phyloP scores from a whole-genome alignment of 306 rosid genomes.

The Echinosophora koreensis region DNA sequence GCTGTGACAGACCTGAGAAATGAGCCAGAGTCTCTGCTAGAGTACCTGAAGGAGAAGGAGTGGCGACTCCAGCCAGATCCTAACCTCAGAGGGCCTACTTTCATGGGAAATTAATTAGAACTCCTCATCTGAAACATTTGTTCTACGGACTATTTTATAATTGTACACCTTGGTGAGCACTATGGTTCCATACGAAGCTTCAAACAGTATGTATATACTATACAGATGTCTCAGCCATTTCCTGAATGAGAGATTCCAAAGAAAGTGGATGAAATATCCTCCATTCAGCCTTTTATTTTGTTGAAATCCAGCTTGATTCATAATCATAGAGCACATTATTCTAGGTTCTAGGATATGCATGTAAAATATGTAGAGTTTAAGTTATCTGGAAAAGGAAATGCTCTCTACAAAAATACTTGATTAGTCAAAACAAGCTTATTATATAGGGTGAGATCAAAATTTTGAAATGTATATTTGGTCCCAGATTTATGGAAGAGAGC shows the following conservation, averaged over 20 bases:
- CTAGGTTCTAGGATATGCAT: constrained; percentile 18
- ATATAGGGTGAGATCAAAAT: neutral
- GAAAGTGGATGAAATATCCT: constrained; percentile 42
- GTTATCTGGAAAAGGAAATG: neutral
- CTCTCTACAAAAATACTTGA: constrained; percentile 15
- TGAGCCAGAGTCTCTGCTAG: constrained; percentile 78
- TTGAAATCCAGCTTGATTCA: neutral
- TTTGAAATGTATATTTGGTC: neutral
- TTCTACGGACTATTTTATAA: constrained; percentile 10
- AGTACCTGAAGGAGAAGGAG: constrained; percentile 79
- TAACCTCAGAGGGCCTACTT: constrained; percentile 61
- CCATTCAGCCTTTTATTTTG: constrained; percentile 18
- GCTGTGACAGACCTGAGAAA: constrained; percentile 65
- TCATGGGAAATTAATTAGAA: constrained; percentile 64
- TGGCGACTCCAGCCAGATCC: constrained; percentile 77
- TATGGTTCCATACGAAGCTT: constrained; percentile 10
- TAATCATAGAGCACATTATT: constrained; percentile 19
- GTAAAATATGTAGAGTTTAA: constrained; percentile 33
- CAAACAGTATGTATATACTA: constrained; percentile 50
- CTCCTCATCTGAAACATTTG: constrained; percentile 26
- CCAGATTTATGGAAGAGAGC: neutral
- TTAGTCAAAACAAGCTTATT: constrained; percentile 1
- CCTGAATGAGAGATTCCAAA: constrained; percentile 34
- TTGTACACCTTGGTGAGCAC: constrained; percentile 39
- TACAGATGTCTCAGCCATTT: constrained; percentile 51